These are phyloP conservation scores for Penicillium pulvis DNA, from an alignment of 495 filamentous ascomycete species.

Conservation along the genomic window DNA sequence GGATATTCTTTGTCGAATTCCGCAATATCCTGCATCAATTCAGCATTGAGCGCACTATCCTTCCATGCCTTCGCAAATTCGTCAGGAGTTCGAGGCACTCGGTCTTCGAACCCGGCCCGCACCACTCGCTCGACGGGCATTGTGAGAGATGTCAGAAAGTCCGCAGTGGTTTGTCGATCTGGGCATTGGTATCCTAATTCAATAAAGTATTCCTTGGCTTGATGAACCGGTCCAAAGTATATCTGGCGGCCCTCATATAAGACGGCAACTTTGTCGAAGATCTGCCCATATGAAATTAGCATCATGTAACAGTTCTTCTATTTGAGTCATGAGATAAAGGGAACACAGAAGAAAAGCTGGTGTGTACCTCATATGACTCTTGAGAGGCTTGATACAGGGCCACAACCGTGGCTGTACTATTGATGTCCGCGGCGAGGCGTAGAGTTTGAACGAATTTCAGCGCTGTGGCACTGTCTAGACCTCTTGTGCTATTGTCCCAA, in stretches of 20 bases:
- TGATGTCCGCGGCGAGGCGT: conserved; percentile 63
- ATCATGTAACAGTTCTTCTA: no score
- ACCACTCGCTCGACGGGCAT: conserved; percentile 59
- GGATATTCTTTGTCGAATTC: conserved; percentile 40
- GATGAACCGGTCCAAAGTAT: neutral
- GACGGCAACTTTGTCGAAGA: conserved; percentile 56
- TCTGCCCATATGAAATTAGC: conserved; percentile 8
- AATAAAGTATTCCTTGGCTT: conserved; percentile 57
- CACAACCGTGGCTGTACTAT: conserved; percentile 66
- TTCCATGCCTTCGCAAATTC: conserved; percentile 63
- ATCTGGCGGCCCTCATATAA: conserved; percentile 57
- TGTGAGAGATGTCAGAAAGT: conserved; percentile 72
- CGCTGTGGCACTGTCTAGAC: conserved; percentile 77
- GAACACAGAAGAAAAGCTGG: no score
- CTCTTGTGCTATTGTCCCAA: conserved; percentile 80
- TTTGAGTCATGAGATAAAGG: no score
- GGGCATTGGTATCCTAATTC: conserved; percentile 49
- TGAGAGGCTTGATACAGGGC: conserved; percentile 85
- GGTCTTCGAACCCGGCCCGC: conserved; percentile 55
- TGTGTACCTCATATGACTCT: conserved; percentile 63
- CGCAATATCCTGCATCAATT: conserved; percentile 45
- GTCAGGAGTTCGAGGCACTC: conserved; percentile 64
- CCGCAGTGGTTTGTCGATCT: conserved; percentile 52
- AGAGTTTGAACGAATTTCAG: conserved; percentile 74
- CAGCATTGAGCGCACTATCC: conserved; percentile 43